Evolutionary conservation across 2,329 filamentous ascomycete species (phyloP), one percentile per base, ranked within the genome.

Genomic region (Pestalotiopsis sp.): DNA sequence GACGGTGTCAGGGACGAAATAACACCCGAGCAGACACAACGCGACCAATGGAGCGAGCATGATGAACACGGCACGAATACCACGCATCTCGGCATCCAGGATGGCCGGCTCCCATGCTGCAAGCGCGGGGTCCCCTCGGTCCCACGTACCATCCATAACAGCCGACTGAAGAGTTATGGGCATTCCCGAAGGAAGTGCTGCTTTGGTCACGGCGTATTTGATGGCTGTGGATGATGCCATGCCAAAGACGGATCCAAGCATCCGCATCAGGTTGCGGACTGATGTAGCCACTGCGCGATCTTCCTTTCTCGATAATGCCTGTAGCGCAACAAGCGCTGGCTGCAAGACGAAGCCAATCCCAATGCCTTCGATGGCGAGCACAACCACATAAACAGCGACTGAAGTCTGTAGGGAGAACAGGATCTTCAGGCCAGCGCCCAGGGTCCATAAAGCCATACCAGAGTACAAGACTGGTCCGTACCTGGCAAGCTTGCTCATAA

Each of bases 201-300:
- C 57, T n/a, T 70, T 69, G 63, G 70, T 74, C 23, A 71, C 70
- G 12, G 66, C 58, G 38, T 66, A 72, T 38, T 73, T 65, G 11
- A 73, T 66, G 4, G 71, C 68, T 13, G 67, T 72, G 12, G 71
- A 71, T 23, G 71, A 65, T 9, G 73, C 72, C 17, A 75, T 63
- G n/a, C 75, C 73, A 20, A 74, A 68, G 9, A 75, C 71, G 25
- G 72, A 72, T 1, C 76, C 75, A 4, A 77, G 68, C 38, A 71
- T 71, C n/a, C 76, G 72, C 14, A 76, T 56, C 9, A 77, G 67
- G 64, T 76, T 77, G n/a, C 76, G 72, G 6, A 73, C 73, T 2
- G 72, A 74, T 12, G 75, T 77, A 2, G 73, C 72, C 14, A 77
- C 76, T 11, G 76, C 76, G n/a, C 76, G 74, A 62, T 77, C 72